phyloP scores from a whole-genome alignment of 345 rosid genomes.

The Salix exigua region DNA sequence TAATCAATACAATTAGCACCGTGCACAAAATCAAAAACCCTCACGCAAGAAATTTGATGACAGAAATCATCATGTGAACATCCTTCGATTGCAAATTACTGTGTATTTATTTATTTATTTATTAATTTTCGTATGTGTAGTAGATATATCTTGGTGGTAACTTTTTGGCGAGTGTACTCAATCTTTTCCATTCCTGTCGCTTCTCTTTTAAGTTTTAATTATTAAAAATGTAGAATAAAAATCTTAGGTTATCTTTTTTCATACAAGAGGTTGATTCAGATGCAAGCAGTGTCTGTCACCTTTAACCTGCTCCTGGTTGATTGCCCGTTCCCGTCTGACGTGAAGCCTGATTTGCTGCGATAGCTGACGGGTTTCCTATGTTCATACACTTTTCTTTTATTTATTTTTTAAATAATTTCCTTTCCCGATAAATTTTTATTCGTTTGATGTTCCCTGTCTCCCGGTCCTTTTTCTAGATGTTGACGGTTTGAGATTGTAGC shows the following conservation, averaged over 20 bases:
- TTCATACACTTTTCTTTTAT: not conserved
- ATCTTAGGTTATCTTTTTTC: constrained; percentile 10
- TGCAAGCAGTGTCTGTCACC: constrained; percentile 25
- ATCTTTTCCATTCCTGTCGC: not conserved
- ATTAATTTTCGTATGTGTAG: no score
- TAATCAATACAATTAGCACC: constrained; percentile 1
- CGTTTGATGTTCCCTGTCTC: no score
- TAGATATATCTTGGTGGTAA: not conserved
- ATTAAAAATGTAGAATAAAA: constrained; percentile 2
- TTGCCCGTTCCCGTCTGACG: constrained; percentile 22
- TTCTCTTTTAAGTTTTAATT: constrained; percentile 24
- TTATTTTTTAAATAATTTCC: no score
- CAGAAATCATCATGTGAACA: constrained; percentile 28
- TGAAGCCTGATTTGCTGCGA: constrained; percentile 10
- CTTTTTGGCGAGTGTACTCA: not conserved
- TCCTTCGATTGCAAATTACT: constrained; percentile 19
- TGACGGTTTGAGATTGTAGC: no score
- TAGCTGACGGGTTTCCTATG: not conserved
- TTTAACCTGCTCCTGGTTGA: constrained; percentile 19
- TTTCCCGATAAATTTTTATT: no score
- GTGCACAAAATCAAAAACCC: constrained; percentile 9
- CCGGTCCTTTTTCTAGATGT: no score
- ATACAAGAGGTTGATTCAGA: constrained; percentile 10
- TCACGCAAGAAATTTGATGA: constrained; percentile 17
- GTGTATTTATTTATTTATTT: no score